Evolutionary conservation across 2,329 filamentous ascomycete species (phyloP).

Genomic region (Ampelomyces quisqualis): DNA sequence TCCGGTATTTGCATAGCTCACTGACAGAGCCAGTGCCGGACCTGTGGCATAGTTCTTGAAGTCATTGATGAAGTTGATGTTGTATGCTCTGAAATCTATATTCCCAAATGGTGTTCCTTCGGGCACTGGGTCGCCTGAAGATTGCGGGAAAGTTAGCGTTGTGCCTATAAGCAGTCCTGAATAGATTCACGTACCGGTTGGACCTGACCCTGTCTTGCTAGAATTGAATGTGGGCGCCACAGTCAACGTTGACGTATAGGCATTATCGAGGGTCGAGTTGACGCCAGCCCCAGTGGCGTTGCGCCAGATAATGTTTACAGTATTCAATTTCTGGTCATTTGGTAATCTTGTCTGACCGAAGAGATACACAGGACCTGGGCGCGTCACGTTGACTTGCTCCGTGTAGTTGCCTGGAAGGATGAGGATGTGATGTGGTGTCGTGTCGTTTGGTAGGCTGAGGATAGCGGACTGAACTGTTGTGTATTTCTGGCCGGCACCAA

Average conservation of each 20-base stretch:
- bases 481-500: conserved; percentile 27
- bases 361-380: conserved; percentile 60
- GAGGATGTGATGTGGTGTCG: conserved; percentile 56
- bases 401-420: conserved; percentile 62
- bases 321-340: conserved; percentile 50
- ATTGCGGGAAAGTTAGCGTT: neutral
- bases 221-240: conserved; percentile 65
- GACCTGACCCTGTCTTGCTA: conserved; percentile 61
- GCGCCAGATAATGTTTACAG: conserved; percentile 60
- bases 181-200: conserved; percentile 54
- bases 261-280: conserved; percentile 57
- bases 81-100: conserved; percentile 64
- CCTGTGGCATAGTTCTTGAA: conserved; percentile 56
- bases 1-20: conserved; percentile 64
- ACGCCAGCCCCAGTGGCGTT: conserved; percentile 54
- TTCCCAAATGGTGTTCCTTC: conserved; percentile 64
- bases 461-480: conserved; percentile 53
- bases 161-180: neutral
- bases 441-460: conserved; percentile 49
- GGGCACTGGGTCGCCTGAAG: conserved; percentile 52
- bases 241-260: conserved; percentile 62
- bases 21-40: conserved; percentile 60
- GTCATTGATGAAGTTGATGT: conserved; percentile 65
- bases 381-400: conserved; percentile 67
- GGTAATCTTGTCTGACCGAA: conserved; percentile 59